A percentile compares a stretch with the other conserved stretches of the same genome.
These are phyloP conservation scores for Talaromyces proteolyticus DNA, from an alignment of 495 filamentous ascomycete species.

Conservation along the genomic window DNA sequence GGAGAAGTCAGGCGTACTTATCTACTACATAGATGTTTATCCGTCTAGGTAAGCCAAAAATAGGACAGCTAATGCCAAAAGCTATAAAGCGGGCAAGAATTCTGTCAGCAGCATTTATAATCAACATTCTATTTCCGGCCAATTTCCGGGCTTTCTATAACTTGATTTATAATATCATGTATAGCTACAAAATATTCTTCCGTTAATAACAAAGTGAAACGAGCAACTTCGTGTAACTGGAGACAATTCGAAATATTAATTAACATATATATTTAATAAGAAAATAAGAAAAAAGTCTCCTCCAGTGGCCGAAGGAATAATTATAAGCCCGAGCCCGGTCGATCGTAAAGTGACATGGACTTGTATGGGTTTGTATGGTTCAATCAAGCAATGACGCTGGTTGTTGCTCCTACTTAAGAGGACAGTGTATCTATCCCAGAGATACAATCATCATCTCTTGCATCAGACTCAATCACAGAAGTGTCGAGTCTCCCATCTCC, in stretches of 20 bases:
- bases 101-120: no score
- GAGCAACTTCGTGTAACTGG: background rate
- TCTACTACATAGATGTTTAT: no score
- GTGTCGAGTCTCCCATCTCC: background rate
- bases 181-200: background rate
- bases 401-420: background rate
- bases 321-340: no score
- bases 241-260: background rate
- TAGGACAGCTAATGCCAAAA: no score
- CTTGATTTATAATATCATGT: background rate
- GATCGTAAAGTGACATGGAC: no score
- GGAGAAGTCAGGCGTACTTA: no score
- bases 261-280: background rate
- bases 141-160: no score
- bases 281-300: background rate
- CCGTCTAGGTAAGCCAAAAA: no score
- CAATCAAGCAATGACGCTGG: background rate
- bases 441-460: background rate
- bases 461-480: background rate
- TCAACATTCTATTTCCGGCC: no score
- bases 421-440: background rate
- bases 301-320: background rate
- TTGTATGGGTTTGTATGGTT: no score
- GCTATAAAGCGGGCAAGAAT: no score
- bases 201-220: background rate